These are phyloP conservation scores for Penicillium sp. DNA, from an alignment of 2,329 filamentous ascomycete genomes.

Conservation along the genomic window DNA sequence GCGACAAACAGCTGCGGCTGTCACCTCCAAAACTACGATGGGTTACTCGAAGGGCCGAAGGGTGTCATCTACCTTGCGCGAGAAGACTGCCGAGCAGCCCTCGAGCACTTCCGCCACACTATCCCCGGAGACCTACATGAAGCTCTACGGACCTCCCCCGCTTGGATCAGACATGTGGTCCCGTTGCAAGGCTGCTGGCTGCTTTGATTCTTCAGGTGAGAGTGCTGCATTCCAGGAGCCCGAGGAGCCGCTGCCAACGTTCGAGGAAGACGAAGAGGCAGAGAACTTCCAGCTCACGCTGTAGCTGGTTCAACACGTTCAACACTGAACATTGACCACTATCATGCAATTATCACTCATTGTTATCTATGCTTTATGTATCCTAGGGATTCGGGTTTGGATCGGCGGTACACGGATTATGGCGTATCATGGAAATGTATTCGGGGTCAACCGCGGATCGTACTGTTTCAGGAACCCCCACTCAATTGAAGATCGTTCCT, in stretches of 20 bases:
- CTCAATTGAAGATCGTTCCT: slow-evolving; percentile 18
- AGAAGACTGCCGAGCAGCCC: slow-evolving; percentile 25
- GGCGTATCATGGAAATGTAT: slow-evolving; percentile 20
- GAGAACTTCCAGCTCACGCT: slow-evolving; percentile 40
- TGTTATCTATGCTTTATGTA: slow-evolving; percentile 9
- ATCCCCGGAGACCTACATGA: slow-evolving; percentile 42
- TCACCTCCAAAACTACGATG: slow-evolving; percentile 72
- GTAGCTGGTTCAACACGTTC: slow-evolving; percentile 15
- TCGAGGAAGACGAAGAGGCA: slow-evolving; percentile 39
- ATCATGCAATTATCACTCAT: slow-evolving; percentile 5
- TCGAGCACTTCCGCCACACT: slow-evolving; percentile 28
- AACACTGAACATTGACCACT: neutral
- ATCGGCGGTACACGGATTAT: slow-evolving; percentile 6
- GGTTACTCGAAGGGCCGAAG: slow-evolving; percentile 75
- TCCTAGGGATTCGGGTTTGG: slow-evolving; percentile 4
- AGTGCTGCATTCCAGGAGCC: slow-evolving; percentile 21
- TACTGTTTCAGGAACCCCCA: slow-evolving; percentile 26
- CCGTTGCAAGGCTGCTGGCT: slow-evolving; percentile 37
- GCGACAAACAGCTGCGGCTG: slow-evolving; percentile 58
- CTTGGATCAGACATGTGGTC: slow-evolving; percentile 44
- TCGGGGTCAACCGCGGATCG: slow-evolving; percentile 19
- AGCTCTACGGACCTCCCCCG: slow-evolving; percentile 41
- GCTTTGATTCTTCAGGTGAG: slow-evolving; percentile 30
- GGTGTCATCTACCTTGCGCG: slow-evolving; percentile 30
- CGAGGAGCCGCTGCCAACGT: slow-evolving; percentile 29